Evolutionary conservation across 495 filamentous ascomycete species (phyloP), one percentile per base, ranked within the genome.

Genomic region (Aspergillus kassunensis): DNA sequence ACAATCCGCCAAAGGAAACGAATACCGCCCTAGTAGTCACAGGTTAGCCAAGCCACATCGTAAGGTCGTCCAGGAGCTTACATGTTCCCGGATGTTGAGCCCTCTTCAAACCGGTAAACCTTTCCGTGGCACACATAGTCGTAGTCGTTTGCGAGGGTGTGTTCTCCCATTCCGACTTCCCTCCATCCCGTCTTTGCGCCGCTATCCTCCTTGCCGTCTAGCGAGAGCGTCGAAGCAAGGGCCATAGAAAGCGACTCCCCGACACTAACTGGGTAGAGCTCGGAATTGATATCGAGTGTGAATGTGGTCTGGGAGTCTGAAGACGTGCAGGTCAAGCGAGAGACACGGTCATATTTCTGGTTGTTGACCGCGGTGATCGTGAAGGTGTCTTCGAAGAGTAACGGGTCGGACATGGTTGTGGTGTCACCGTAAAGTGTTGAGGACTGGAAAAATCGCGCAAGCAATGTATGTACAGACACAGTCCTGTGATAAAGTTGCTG

Each of bases 71-170:
- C 24, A 27, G 2, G n/a, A 36, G 77, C 90, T 74, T 73, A 96
- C 93, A 97, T 93, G 49, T 79, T 89, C 63, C 87, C 83, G 25
- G 83, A 83, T 57, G 87, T 84, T 9, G 80, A 74, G 36, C 80
- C 88, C 67, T 97, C 93, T 71, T 95, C 90, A 66, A 97, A 97
- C 59, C 90, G 85, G 75, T 99, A 99, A 29, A 96, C 86, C 82
- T 97, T 97, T 53, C 93, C 93, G 69, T 96, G 84, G 69, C 91
- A 96, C 39, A 97, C 93, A 67, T 99, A 99, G 60, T 99, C 95
- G 54, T 84, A 99, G 68, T 88, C 83, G 67, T 97, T 91, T 18
- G 93, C 91, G 33, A 99, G 74, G 10, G 82, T 89, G 44, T 81
- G 71, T 65, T 95, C 90, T 25, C 81, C 84, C 67, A 82, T 77